Conservation (phyloP, 1,139 yeast genomes). For the Diutina mesorugosa region DNA sequence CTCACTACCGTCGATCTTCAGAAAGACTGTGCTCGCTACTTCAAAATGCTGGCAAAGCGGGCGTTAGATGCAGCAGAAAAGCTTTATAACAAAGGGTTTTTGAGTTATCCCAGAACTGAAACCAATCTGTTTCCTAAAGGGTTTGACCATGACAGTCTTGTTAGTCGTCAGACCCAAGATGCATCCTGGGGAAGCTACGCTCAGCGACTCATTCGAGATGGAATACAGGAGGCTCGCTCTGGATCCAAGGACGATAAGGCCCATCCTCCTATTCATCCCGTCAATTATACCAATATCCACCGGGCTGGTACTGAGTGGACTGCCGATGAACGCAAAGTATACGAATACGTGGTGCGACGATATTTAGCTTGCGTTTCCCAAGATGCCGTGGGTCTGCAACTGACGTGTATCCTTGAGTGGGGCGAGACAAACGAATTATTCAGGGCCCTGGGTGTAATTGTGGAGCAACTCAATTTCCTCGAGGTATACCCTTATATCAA, state of each 20-base stretch:
- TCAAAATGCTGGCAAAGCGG: constrained; percentile 71
- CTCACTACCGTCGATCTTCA: constrained; percentile 93
- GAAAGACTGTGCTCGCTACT: constrained; percentile 64
- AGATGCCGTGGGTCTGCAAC: constrained; percentile 72
- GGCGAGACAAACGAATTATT: constrained; percentile 48
- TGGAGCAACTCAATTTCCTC: constrained; percentile 59
- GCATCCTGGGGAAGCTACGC: constrained; percentile 39
- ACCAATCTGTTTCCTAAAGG: constrained; percentile 74
- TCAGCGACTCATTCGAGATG: constrained; percentile 14
- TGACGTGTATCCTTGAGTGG: constrained; percentile 61
- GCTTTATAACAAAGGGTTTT: constrained; percentile 71
- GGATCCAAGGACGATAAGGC: constrained; percentile 90
- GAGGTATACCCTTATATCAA: constrained; percentile 69
- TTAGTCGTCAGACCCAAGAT: constrained; percentile 46
- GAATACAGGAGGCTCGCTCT: constrained; percentile 50
- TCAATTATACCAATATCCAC: constrained; percentile 29
- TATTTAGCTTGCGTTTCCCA: constrained; percentile 87
- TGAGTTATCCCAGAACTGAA: constrained; percentile 96
- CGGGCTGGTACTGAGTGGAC: constrained; percentile 6
- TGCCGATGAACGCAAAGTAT: constrained; percentile 53
- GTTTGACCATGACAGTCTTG: constrained; percentile 54
- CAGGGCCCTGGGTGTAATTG: constrained; percentile 58
- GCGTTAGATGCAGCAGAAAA: constrained; percentile 79
- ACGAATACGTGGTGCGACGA: constrained; percentile 77
- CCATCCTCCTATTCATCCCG: constrained; percentile 98